A percentile compares a stretch with the other conserved stretches of the same genome.
Evolutionary conservation across 768 basidiomycete species (phyloP).

Genomic region (Royoungia palumana): DNA sequence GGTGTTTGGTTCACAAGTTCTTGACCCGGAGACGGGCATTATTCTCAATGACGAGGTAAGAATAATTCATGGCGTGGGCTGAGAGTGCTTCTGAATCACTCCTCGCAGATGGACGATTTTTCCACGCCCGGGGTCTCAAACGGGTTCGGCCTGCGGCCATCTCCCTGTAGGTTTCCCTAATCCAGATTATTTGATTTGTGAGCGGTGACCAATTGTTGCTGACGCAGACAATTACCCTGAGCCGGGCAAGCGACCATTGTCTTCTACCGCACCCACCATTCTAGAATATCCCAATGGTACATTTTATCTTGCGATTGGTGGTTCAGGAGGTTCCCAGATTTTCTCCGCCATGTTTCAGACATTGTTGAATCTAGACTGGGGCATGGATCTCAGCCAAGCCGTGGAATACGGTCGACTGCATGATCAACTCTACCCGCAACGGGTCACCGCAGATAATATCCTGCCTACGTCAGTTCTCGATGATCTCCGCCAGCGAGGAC

Average conservation of each 20-base stretch:
- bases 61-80: not conserved
- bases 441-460: conserved; percentile 57
- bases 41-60: conserved; percentile 82
- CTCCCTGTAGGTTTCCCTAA: conserved; percentile 55
- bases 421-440: conserved; percentile 74
- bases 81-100: not conserved
- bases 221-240: conserved; percentile 80
- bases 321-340: conserved; percentile 85
- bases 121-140: conserved; percentile 83
- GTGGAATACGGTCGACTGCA: conserved; percentile 86
- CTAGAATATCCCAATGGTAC: conserved; percentile 73
- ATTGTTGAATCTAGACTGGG: conserved; percentile 72
- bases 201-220: not conserved
- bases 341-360: conserved; percentile 78
- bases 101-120: conserved; percentile 81
- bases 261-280: conserved; percentile 79
- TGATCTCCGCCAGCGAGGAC: conserved; percentile 58
- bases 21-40: conserved; percentile 85
- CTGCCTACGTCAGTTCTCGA: conserved; percentile 57
- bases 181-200: not conserved
- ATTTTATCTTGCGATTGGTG: conserved; percentile 74
- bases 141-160: conserved; percentile 77
- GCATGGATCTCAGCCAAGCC: conserved; percentile 71
- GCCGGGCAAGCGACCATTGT: conserved; percentile 84
- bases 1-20: conserved; percentile 83